Conservation (phyloP, 768 basidiomycete species). For the Boletus coccyginus region DNA sequence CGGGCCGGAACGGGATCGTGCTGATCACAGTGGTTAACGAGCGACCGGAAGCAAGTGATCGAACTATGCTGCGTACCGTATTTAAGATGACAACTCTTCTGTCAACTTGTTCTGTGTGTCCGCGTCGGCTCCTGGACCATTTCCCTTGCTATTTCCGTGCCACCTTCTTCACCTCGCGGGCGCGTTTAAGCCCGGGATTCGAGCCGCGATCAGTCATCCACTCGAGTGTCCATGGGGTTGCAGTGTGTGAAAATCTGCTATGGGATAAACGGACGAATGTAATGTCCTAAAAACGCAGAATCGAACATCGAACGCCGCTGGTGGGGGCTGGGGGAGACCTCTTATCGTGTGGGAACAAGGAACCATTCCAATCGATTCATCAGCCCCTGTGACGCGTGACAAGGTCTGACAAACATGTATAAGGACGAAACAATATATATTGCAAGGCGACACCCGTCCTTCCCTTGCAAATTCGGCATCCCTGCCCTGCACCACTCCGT, state of each 20-base stretch:
- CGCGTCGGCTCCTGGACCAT: slow-evolving; percentile 30
- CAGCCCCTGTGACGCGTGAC: too few relatives aligned
- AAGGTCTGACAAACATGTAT: too few relatives aligned
- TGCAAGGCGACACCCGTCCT: too few relatives aligned
- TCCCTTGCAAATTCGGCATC: too few relatives aligned
- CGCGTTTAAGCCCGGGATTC: slow-evolving; percentile 15
- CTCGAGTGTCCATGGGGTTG: slow-evolving; percentile 22
- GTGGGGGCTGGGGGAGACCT: too few relatives aligned
- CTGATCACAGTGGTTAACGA: slow-evolving; percentile 23
- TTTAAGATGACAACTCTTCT: slow-evolving; percentile 11
- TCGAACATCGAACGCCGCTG: too few relatives aligned
- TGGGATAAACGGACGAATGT: background rate
- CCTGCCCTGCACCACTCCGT: too few relatives aligned
- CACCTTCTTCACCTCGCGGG: slow-evolving; percentile 4
- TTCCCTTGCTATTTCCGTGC: slow-evolving; percentile 8
- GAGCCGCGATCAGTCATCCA: slow-evolving; percentile 29
- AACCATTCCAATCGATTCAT: too few relatives aligned
- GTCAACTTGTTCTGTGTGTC: too few relatives aligned
- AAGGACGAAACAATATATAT: too few relatives aligned
- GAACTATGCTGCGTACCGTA: slow-evolving; percentile 13
- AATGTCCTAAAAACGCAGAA: too few relatives aligned
- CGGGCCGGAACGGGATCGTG: slow-evolving; percentile 43
- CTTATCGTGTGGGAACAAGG: too few relatives aligned
- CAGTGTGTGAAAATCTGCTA: slow-evolving; percentile 9
- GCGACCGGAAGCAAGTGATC: background rate